Percentiles rank a stretch among this genome's conserved stretches.
Conservation (phyloP, 129 eudicot genomes). For the Centaurea solstitialis region DNA sequence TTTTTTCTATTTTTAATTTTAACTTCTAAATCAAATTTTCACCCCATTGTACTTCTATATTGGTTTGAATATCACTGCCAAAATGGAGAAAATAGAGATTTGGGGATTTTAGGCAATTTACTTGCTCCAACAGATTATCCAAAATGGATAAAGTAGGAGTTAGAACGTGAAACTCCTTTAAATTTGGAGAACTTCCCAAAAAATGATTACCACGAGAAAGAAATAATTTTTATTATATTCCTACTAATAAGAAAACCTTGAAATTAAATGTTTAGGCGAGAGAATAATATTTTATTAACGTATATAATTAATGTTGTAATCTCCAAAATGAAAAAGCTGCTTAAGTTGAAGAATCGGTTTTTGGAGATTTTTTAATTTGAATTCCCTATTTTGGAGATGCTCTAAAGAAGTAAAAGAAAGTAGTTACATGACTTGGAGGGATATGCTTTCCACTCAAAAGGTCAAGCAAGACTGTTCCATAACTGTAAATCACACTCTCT, state of each 20-base stretch:
- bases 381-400: background rate
- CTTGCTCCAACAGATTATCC: background rate
- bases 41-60: background rate
- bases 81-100: background rate
- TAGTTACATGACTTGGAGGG: conserved; percentile 73
- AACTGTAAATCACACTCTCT: conserved; percentile 75
- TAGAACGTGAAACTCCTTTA: background rate
- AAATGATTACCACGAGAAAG: background rate
- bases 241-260: too few relatives aligned
- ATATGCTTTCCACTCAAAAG: conserved; percentile 74
- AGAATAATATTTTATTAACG: background rate
- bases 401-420: conserved; percentile 11
- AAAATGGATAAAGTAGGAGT: background rate
- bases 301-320: background rate
- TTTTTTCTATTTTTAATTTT: too few relatives aligned
- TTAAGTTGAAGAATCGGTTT: background rate
- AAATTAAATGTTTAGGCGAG: background rate
- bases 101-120: background rate
- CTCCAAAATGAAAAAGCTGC: background rate
- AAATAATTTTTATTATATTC: background rate
- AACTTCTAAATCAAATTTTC: background rate
- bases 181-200: background rate
- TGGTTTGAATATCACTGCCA: background rate
- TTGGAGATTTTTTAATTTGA: too few relatives aligned
- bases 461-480: conserved; percentile 71